A percentile compares a stretch with the other conserved stretches of the same genome.
These are phyloP conservation scores for Halophytophthora batemanensis DNA, from an alignment of 352 stramenopile species.

Conservation along the genomic window DNA sequence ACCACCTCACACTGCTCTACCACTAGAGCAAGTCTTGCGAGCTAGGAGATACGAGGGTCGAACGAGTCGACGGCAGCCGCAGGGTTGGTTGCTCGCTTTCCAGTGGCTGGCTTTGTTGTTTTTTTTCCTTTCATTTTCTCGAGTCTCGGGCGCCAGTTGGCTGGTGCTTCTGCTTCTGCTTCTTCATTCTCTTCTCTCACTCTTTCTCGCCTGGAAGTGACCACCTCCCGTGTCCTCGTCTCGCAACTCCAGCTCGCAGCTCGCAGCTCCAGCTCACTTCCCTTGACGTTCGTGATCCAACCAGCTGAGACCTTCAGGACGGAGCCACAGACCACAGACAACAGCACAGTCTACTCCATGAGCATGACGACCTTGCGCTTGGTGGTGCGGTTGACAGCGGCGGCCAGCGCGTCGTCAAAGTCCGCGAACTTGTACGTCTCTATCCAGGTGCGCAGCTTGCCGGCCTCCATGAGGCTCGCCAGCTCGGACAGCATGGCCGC, in stretches of 20 bases:
- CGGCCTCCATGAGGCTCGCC: constrained; percentile 54
- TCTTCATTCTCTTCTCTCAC: too few relatives aligned
- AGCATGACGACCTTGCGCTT: constrained; percentile 84
- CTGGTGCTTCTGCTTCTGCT: too few relatives aligned
- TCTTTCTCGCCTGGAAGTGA: too few relatives aligned
- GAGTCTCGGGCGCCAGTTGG: too few relatives aligned
- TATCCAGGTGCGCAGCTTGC: constrained; percentile 83
- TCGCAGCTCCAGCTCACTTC: not conserved
- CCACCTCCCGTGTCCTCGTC: too few relatives aligned
- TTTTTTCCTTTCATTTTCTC: too few relatives aligned
- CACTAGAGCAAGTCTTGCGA: constrained; percentile 26
- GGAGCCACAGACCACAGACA: too few relatives aligned
- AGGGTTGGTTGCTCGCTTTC: constrained; percentile 3
- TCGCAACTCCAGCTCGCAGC: too few relatives aligned
- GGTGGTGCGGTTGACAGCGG: constrained; percentile 71
- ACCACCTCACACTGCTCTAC: constrained; percentile 44
- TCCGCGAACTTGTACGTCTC: constrained; percentile 84
- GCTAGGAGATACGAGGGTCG: not conserved
- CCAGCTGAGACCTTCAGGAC: too few relatives aligned
- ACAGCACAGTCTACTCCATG: constrained; percentile 69
- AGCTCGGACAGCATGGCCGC: constrained; percentile 68
- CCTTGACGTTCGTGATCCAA: not conserved
- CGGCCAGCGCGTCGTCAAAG: constrained; percentile 74
- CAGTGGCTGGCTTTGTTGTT: too few relatives aligned
- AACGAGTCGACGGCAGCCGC: not conserved